Evolutionary conservation across 192 early-diverging fungal species (phyloP), one percentile per base, ranked within the genome.

Genomic region (Funneliformis geosporum): DNA sequence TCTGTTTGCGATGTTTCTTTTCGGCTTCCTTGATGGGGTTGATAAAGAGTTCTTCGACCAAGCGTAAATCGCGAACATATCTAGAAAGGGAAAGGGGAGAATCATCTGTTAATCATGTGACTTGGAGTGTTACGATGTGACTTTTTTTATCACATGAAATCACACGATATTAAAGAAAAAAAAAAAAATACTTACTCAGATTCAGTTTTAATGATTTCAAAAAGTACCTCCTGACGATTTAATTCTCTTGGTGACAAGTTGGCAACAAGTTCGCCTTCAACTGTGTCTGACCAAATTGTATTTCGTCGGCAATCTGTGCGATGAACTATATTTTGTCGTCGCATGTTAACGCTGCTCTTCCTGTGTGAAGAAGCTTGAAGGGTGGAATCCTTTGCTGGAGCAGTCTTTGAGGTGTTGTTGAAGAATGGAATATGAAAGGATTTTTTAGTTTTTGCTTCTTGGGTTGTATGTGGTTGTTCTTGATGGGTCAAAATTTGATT

Each of bases 221-320:
- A 91, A 61, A 96, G 92, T 16, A 96, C 89, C 82, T 96, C 94
- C 76, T 96, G 94, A 62, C 94, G 82, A 80, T 92, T 87, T 11
- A 93, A 85, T 50, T 93, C 92, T 43, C 85, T 83, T 73, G 88
- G 85, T 78, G 84, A 79, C 50, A 94, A 85, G 39, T 79, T 67
- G 2, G 39, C 47, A 1, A 70, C 67, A 2, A 79, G 38, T 5
- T 79, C 77, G 8, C 14, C 55, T 0, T 79, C 68, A 60, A 79
- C 77, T 27, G 65, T 79, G 59, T 79, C 77, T 40, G 77, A 69
- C 77, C 77, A 79, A 79, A 79, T 79, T 59, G 68, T 70, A 60
- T 79, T 79, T 79, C 66, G 7, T 27, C 55, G 2, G 8, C 47
- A 25, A 43, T 79, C 77, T 39, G 67, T 79, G 42, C 65, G 77